Evolutionary conservation across 768 basidiomycete genomes (phyloP).

Genomic region (Lepiota venenata): DNA sequence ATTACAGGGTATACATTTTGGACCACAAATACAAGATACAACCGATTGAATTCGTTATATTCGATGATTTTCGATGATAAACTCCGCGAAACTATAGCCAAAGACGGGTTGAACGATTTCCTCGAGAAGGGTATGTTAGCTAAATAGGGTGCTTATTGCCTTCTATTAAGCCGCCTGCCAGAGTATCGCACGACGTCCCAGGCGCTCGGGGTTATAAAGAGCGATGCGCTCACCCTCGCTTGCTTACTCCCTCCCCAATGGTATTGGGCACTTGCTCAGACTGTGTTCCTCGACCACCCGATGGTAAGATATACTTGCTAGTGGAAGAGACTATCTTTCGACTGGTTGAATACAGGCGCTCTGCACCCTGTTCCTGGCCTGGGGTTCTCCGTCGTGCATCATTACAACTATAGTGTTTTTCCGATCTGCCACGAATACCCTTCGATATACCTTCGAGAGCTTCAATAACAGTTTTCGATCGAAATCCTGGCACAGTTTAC

Average conservation of each 20-base stretch:
- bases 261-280: conserved; percentile 33
- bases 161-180: conserved; percentile 13
- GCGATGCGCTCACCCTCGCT: conserved; percentile 25
- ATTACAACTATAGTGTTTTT: conserved; percentile 30
- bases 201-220: conserved; percentile 24
- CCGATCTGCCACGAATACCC: conserved; percentile 25
- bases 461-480: conserved; percentile 2
- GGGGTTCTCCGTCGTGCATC: conserved; percentile 23
- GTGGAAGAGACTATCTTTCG: not conserved
- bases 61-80: conserved; percentile 32
- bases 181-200: conserved; percentile 33
- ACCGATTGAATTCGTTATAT: conserved; percentile 35
- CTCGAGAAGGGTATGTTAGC: conserved; percentile 27
- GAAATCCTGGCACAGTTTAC: conserved; percentile 6
- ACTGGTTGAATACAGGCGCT: conserved; percentile 15
- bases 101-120: conserved; percentile 31
- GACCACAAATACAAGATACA: conserved; percentile 31
- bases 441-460: conserved; percentile 15
- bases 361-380: conserved; percentile 19
- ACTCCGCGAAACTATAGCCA: conserved; percentile 30
- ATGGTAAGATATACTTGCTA: conserved; percentile 22
- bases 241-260: conserved; percentile 30
- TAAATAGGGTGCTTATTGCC: not conserved
- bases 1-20: conserved; percentile 36
- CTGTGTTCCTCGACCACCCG: conserved; percentile 27